phyloP scores from a whole-genome alignment of 495 filamentous ascomycete species.

The Tuber indicum region DNA sequence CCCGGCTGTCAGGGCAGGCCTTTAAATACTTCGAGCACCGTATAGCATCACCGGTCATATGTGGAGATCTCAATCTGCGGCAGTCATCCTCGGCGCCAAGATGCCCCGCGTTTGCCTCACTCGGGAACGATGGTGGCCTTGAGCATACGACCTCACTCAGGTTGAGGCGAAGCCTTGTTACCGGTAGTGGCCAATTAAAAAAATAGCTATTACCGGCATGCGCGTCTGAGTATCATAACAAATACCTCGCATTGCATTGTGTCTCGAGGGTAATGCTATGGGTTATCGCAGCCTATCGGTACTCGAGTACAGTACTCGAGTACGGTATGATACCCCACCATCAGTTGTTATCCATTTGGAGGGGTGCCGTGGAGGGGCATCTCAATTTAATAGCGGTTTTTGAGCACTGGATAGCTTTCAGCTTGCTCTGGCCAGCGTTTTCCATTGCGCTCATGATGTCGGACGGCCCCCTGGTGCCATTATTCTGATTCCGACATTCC shows the following conservation, averaged over 20 bases:
- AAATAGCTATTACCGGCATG: too few species aligned
- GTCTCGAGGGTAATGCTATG: too few species aligned
- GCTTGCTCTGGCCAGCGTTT: background rate
- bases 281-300: too few species aligned
- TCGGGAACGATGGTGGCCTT: background rate
- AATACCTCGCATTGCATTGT: too few species aligned
- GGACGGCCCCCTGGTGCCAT: too few species aligned
- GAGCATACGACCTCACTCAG: background rate
- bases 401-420: background rate
- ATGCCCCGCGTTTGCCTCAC: background rate
- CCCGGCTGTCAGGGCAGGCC: background rate
- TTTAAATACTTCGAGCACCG: background rate
- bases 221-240: too few species aligned
- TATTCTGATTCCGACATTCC: background rate
- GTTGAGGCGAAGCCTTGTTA: background rate
- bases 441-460: background rate
- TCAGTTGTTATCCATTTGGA: too few species aligned
- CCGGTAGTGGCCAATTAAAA: background rate
- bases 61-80: background rate
- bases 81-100: background rate
- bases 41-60: background rate
- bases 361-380: too few species aligned
- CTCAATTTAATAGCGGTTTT: too few species aligned
- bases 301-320: too few species aligned
- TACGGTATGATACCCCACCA: too few species aligned